Evolutionary conservation across 2,329 filamentous ascomycete species (phyloP).

Genomic region (Colletotrichum incanum): DNA sequence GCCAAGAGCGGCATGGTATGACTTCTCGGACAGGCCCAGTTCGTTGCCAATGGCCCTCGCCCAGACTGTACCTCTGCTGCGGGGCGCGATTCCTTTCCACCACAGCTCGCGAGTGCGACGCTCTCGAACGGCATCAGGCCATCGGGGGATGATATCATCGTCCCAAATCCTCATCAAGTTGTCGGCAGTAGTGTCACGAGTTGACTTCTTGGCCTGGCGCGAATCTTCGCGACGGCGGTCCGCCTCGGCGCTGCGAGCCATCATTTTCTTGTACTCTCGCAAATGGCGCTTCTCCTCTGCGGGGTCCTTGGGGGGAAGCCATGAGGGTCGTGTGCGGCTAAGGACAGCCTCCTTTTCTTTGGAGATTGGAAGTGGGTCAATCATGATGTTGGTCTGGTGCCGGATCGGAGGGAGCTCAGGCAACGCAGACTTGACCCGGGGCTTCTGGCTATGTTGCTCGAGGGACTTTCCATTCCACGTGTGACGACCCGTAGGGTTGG

Average conservation of each 20-base stretch:
- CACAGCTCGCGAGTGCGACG: conserved; percentile 82
- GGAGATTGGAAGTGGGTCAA: conserved; percentile 86
- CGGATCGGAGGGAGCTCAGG: conserved; percentile 80
- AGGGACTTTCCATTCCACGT: conserved; percentile 53
- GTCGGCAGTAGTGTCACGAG: conserved; percentile 69
- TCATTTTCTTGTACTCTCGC: conserved; percentile 88
- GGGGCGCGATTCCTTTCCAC: conserved; percentile 85
- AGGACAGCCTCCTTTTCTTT: conserved; percentile 90
- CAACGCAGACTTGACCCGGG: conserved; percentile 76
- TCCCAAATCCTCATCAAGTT: conserved; percentile 79
- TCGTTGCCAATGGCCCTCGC: conserved; percentile 81
- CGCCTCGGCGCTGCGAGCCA: conserved; percentile 74
- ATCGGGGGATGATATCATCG: conserved; percentile 81
- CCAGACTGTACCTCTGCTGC: conserved; percentile 80
- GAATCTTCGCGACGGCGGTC: conserved; percentile 72
- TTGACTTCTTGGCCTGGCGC: conserved; percentile 66
- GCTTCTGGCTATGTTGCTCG: conserved; percentile 56
- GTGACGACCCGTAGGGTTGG: conserved; percentile 52
- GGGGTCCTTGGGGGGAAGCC: conserved; percentile 89
- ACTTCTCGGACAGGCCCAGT: conserved; percentile 76
- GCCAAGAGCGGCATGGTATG: conserved; percentile 79
- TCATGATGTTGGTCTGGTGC: conserved; percentile 81
- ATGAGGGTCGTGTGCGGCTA: conserved; percentile 84
- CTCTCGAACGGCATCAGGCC: conserved; percentile 79
- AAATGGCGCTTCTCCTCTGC: conserved; percentile 93